phyloP scores from a whole-genome alignment of 129 eudicot species.

The Ambrosia trifida region DNA sequence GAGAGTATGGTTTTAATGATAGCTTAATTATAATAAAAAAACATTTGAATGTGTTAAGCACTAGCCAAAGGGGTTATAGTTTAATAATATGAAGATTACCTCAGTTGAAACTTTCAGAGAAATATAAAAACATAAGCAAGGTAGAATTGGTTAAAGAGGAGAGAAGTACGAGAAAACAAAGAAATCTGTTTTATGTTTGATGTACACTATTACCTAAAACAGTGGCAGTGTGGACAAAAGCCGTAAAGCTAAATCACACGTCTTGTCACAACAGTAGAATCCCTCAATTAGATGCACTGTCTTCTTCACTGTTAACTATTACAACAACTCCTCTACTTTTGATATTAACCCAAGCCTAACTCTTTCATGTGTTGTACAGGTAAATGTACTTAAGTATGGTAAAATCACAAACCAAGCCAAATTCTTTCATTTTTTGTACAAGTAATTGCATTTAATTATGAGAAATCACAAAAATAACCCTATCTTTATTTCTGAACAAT shows the following conservation, averaged over 20 bases:
- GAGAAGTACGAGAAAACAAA: conserved; percentile 31
- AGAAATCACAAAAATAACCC: too few relatives aligned
- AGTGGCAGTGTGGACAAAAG: conserved; percentile 23
- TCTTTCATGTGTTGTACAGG: conserved; percentile 23
- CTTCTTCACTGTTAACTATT: conserved; percentile 30
- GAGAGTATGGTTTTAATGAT: neutral
- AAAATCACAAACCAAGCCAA: neutral
- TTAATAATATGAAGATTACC: neutral
- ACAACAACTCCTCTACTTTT: conserved; percentile 26
- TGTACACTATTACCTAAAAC: conserved; percentile 24
- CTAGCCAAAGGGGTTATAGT: neutral
- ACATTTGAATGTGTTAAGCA: neutral
- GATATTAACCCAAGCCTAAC: conserved; percentile 20
- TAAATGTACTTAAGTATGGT: conserved; percentile 7
- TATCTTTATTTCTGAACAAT: too few relatives aligned
- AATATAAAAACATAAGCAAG: neutral
- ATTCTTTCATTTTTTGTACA: too few relatives aligned
- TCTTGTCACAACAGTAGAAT: conserved; percentile 33
- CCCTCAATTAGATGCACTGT: conserved; percentile 26
- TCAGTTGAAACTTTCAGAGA: neutral
- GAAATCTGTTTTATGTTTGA: conserved; percentile 19
- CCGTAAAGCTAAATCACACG: conserved; percentile 32
- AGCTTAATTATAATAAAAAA: neutral
- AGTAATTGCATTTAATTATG: too few relatives aligned
- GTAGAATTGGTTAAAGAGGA: conserved; percentile 13